phyloP scores from a whole-genome alignment of 768 basidiomycete genomes.

The Chalciporus piperatus region DNA sequence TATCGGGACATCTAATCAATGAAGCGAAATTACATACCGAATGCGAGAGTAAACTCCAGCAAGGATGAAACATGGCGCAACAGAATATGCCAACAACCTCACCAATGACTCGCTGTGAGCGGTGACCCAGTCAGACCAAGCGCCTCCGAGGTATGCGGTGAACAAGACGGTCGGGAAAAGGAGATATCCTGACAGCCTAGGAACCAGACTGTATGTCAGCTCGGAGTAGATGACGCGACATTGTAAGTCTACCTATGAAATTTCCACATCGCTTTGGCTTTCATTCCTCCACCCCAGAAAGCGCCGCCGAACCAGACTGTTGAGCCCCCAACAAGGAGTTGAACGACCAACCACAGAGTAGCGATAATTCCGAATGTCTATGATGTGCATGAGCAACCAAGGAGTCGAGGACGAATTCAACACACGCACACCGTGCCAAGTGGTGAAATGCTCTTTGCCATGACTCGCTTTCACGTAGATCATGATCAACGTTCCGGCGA shows the following conservation, averaged over 20 bases:
- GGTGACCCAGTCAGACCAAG: constrained; percentile 59
- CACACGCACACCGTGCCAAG: constrained; percentile 70
- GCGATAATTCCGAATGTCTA: constrained; percentile 65
- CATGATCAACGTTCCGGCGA: constrained; percentile 61
- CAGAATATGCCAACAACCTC: constrained; percentile 48
- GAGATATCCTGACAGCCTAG: constrained; percentile 70
- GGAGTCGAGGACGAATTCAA: neutral
- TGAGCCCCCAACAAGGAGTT: constrained; percentile 63
- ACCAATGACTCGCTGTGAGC: constrained; percentile 36
- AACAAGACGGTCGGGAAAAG: constrained; percentile 58
- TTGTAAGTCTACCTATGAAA: constrained; percentile 60
- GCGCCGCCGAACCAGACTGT: constrained; percentile 75
- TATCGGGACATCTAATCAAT: no score
- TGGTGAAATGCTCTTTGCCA: constrained; percentile 55
- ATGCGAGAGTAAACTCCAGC: constrained; percentile 44
- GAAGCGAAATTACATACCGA: constrained; percentile 41
- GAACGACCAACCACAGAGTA: constrained; percentile 59
- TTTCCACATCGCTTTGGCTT: constrained; percentile 78
- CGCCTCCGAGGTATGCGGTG: constrained; percentile 69
- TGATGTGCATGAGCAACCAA: neutral
- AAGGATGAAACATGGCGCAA: constrained; percentile 52
- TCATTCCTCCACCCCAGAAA: constrained; percentile 66
- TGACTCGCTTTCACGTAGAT: constrained; percentile 57
- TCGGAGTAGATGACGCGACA: neutral
- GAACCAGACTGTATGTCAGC: constrained; percentile 1